phyloP scores from a whole-genome alignment of 768 basidiomycete species.

The Ephemerocybe angulata region DNA sequence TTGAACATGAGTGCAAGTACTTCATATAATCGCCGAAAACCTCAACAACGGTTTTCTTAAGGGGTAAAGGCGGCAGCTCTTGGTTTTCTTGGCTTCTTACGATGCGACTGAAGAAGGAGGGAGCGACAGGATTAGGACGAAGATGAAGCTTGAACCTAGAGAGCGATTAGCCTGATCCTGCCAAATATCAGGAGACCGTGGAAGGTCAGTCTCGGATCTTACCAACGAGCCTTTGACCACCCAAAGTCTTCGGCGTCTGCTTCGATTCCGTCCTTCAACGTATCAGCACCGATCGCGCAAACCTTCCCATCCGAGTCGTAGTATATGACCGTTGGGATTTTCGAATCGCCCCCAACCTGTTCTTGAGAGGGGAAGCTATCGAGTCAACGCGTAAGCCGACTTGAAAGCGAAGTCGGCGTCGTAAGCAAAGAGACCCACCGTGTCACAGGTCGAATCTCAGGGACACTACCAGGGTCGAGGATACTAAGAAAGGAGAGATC shows the following conservation, averaged over 20 bases:
- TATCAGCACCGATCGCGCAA: slow-evolving; percentile 10
- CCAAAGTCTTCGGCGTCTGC: slow-evolving; percentile 9
- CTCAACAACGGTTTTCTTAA: slow-evolving; percentile 33
- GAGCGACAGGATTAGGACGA: slow-evolving; percentile 20
- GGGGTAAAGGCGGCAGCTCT: slow-evolving; percentile 42
- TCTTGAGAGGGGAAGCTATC: slow-evolving; percentile 17
- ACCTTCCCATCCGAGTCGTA: slow-evolving; percentile 9
- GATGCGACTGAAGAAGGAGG: slow-evolving; percentile 5
- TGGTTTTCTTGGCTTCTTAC: no score
- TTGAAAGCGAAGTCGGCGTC: not conserved
- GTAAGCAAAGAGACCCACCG: slow-evolving; percentile 20
- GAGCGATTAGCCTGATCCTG: not conserved
- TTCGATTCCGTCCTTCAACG: slow-evolving; percentile 10
- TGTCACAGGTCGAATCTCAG: slow-evolving; percentile 36
- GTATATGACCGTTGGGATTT: slow-evolving; percentile 12
- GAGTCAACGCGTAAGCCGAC: no score
- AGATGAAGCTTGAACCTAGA: slow-evolving; percentile 28
- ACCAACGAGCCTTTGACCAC: slow-evolving; percentile 12
- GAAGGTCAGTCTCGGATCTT: not conserved
- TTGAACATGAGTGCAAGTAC: slow-evolving; percentile 43
- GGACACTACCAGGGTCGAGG: not conserved
- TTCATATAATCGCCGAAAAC: slow-evolving; percentile 46
- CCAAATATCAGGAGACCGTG: not conserved
- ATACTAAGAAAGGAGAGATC: slow-evolving; percentile 17
- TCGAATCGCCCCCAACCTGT: slow-evolving; percentile 11